These are phyloP conservation scores for Coniochaeta hoffmannii DNA, from an alignment of 2,329 filamentous ascomycete species.

Conservation along the genomic window DNA sequence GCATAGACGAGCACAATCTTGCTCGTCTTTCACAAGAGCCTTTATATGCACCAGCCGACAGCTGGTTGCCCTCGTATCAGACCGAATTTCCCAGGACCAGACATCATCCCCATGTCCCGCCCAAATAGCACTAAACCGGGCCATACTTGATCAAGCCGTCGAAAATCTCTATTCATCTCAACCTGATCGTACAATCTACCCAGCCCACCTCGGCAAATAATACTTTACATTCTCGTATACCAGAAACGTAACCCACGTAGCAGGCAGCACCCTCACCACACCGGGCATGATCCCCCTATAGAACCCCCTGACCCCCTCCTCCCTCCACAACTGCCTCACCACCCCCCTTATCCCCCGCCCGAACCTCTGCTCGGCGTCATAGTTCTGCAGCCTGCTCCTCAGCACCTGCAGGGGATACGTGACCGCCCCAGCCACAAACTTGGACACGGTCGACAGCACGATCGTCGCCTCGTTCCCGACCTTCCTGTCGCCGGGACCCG, in stretches of 20 bases:
- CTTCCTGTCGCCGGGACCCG: constrained; percentile 19
- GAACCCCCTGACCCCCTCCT: constrained; percentile 77
- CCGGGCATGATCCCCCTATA: constrained; percentile 89
- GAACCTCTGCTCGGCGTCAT: constrained; percentile 70
- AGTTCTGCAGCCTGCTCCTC: constrained; percentile 80
- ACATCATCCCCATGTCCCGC: too few relatives aligned
- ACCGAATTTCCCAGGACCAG: too few relatives aligned
- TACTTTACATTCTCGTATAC: constrained; percentile 92
- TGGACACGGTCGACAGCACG: constrained; percentile 71
- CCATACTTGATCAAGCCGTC: too few relatives aligned
- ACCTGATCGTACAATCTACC: too few relatives aligned
- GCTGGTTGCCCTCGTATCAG: too few relatives aligned
- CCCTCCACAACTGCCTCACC: constrained; percentile 62
- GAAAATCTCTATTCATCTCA: too few relatives aligned
- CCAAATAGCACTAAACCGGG: too few relatives aligned
- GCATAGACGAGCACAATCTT: too few relatives aligned
- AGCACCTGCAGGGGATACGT: constrained; percentile 97
- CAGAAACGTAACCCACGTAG: constrained; percentile 92
- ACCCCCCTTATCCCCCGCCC: constrained; percentile 65
- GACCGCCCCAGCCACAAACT: constrained; percentile 79
- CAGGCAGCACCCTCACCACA: constrained; percentile 83
- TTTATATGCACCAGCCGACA: too few relatives aligned
- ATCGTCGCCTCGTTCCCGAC: constrained; percentile 71
- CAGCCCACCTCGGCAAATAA: constrained; percentile 47
- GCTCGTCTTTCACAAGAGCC: too few relatives aligned